Base-by-base conservation (phyloP, 2,329 filamentous ascomycete species). In the Colletotrichum simmondsii region DNA sequence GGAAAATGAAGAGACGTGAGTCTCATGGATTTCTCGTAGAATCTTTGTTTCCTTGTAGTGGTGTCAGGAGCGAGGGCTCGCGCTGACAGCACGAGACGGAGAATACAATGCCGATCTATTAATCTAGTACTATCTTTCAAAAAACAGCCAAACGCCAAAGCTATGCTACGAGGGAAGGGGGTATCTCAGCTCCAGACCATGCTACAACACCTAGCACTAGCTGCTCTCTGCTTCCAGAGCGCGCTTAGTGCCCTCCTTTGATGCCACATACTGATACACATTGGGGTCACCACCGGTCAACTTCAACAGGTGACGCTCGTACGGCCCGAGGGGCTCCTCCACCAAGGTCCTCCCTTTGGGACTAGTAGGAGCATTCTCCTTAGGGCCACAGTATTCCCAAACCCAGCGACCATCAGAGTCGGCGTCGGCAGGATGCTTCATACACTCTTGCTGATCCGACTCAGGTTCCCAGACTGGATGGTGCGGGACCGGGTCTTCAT, bases 321-420 rank as follows among this genome's bases (percentile, higher is more conserved):
- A 90, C 1, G 86, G 87, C 0, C 88, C 88, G 4, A 90, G 75
- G 5, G 82, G 85, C 76, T 90, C 88, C 75, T 91, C 89, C 5
- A 87, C 81, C 82, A 91, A 81, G 32, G 84, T 80, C 28, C 80
- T 80, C 74, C 83, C 78, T 57, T 75, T 79, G 57, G 85, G 84
- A 24, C 83, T 77, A 6, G 76, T 76, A 2, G 86, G 86, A 8
- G 85, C 86, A 2, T 81, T 77, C 24, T 77, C 75, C 65, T 87
- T 82, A 0, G 82, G 79, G 0, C 88, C 88, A 19, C 79, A 77
- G 59, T 88, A 91, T 76, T 88, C 85, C 88, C 88, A 91, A 2
- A 87, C 80, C 88, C 88, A 91, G 49, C 86, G 81, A 32, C 80
- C 76, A 8, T 78, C 75, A 42, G 42, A 49, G 19, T 76, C 78